Evolutionary conservation across 495 filamentous ascomycete species (phyloP).

Genomic region (Talaromyces borbonicus): DNA sequence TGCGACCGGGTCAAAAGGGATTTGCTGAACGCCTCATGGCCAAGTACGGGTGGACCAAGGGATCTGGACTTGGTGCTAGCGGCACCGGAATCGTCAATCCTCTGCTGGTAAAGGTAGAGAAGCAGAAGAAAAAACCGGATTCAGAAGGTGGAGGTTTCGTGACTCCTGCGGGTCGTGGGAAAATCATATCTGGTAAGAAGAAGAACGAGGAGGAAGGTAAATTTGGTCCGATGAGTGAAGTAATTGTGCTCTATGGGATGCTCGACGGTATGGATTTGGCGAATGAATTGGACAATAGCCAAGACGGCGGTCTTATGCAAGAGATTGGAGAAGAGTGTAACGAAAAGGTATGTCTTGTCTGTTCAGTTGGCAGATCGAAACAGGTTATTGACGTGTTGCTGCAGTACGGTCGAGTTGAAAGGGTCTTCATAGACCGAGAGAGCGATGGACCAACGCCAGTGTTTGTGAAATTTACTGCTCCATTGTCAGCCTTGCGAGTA

Average conservation of each 20-base stretch:
- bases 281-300: constrained; percentile 47
- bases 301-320: constrained; percentile 66
- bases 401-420: constrained; percentile 77
- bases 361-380: neutral
- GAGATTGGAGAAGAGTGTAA: constrained; percentile 92
- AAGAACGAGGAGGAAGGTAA: constrained; percentile 43
- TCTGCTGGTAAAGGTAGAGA: constrained; percentile 71
- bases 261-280: constrained; percentile 68
- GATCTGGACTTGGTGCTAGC: constrained; percentile 73
- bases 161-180: constrained; percentile 58
- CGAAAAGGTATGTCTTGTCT: constrained; percentile 47
- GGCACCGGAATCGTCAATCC: constrained; percentile 74
- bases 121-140: constrained; percentile 67
- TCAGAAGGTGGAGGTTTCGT: constrained; percentile 71
- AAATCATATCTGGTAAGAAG: constrained; percentile 62
- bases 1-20: constrained; percentile 67
- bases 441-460: constrained; percentile 49
- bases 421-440: constrained; percentile 60
- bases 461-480: constrained; percentile 83
- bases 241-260: constrained; percentile 74
- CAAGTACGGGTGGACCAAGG: constrained; percentile 89
- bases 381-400: neutral
- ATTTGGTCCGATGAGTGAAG: constrained; percentile 68
- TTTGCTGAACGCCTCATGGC: constrained; percentile 81
- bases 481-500: constrained; percentile 71